phyloP scores from a whole-genome alignment of 306 rosid species.

The Hippophae rhamnoides region DNA sequence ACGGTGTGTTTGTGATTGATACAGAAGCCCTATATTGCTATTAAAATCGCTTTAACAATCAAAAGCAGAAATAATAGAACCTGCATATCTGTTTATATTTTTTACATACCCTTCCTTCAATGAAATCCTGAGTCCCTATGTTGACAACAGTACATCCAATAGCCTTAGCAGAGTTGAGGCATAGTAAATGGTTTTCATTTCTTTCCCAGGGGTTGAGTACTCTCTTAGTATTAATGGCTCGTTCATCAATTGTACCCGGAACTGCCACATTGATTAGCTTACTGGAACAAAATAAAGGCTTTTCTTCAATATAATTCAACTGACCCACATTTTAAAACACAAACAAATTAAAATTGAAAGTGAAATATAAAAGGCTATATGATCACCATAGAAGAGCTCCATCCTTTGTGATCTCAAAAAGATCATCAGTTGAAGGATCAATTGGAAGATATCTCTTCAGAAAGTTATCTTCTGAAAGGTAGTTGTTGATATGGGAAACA shows the following conservation, averaged over 20 bases:
- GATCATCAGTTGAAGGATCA: conserved; percentile 79
- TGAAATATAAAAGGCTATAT: not conserved
- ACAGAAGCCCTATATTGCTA: too few relatives aligned
- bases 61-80: too few relatives aligned
- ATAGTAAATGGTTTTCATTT: conserved; percentile 89
- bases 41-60: too few relatives aligned
- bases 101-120: conserved; percentile 91
- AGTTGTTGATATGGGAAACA: conserved; percentile 81
- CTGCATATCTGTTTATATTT: too few relatives aligned
- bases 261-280: conserved; percentile 96
- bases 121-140: conserved; percentile 88
- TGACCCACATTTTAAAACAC: not conserved
- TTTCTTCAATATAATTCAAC: not conserved
- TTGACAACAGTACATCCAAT: conserved; percentile 97
- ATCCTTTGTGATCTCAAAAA: conserved; percentile 79
- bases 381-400: conserved; percentile 92
- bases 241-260: conserved; percentile 87
- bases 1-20: too few relatives aligned
- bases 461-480: conserved; percentile 72
- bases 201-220: conserved; percentile 98
- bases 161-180: conserved; percentile 98
- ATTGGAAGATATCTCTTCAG: conserved; percentile 73
- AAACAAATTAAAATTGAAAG: not conserved
- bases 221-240: conserved; percentile 81
- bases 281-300: conserved; percentile 36